Percentiles rank a stretch among this genome's conserved stretches.
Conservation (phyloP, 257 asterid genomes). For the Penstemon eatonii region DNA sequence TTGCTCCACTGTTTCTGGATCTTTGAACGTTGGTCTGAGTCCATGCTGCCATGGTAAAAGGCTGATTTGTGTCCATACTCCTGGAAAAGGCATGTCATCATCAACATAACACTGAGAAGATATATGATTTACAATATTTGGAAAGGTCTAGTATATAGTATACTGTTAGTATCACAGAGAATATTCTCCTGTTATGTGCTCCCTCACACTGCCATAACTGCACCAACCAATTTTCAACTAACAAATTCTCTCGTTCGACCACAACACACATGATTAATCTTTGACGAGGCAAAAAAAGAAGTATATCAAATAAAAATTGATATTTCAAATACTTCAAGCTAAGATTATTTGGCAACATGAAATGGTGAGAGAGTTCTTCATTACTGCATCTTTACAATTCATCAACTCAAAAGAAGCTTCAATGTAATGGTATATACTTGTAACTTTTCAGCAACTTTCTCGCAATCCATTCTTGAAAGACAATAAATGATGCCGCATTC, state of each 20-base stretch:
- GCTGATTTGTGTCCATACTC: slow-evolving; percentile 82
- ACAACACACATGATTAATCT: too few relatives aligned
- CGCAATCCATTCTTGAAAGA: slow-evolving; percentile 95
- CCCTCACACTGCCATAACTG: slow-evolving; percentile 8
- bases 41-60: slow-evolving; percentile 96
- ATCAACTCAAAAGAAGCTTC: slow-evolving; percentile 26
- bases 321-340: too few relatives aligned
- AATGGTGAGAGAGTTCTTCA: neutral
- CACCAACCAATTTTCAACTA: neutral
- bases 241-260: too few relatives aligned
- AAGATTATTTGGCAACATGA: too few relatives aligned
- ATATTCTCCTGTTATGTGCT: neutral
- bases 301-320: too few relatives aligned
- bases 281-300: too few relatives aligned
- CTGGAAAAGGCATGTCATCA: slow-evolving; percentile 44
- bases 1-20: slow-evolving; percentile 96
- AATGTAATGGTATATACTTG: slow-evolving; percentile 51
- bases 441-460: slow-evolving; percentile 85
- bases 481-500: slow-evolving; percentile 96
- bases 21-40: slow-evolving; percentile 65
- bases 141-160: neutral
- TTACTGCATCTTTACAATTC: slow-evolving; percentile 20
- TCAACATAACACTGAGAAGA: slow-evolving; percentile 16
- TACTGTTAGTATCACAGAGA: too few relatives aligned
- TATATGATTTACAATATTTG: neutral